Evolutionary conservation across 495 filamentous ascomycete species (phyloP).

Genomic region (Aspergillus saccharolyticus): DNA sequence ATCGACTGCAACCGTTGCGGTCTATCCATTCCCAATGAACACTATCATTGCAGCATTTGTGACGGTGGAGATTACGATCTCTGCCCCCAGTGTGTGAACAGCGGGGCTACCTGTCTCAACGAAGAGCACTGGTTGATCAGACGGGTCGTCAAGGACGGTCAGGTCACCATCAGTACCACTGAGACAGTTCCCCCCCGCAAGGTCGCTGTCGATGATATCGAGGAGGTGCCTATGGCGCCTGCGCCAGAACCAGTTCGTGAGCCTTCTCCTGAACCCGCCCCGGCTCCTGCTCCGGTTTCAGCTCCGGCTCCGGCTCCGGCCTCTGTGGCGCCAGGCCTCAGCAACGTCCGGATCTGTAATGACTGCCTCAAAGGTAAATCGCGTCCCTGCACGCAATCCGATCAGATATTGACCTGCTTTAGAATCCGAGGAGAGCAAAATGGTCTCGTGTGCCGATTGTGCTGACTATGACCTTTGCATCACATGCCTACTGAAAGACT

Average conservation of each 20-base stretch:
- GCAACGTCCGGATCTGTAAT: constrained; percentile 77
- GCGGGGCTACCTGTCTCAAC: constrained; percentile 68
- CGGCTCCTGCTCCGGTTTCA: background rate
- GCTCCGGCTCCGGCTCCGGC: constrained; percentile 3
- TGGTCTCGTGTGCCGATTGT: constrained; percentile 81
- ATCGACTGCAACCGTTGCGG: constrained; percentile 95
- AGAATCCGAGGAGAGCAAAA: constrained; percentile 70
- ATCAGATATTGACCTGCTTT: constrained; percentile 14
- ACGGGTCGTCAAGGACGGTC: constrained; percentile 70
- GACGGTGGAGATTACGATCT: constrained; percentile 93
- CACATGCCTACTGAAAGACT: constrained; percentile 64
- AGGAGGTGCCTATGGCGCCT: constrained; percentile 13
- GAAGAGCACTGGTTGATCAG: constrained; percentile 91
- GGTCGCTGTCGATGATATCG: constrained; percentile 17
- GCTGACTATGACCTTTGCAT: constrained; percentile 92
- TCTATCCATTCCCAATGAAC: constrained; percentile 64
- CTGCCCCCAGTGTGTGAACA: constrained; percentile 71
- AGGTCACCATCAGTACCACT: constrained; percentile 77
- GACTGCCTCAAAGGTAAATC: constrained; percentile 72
- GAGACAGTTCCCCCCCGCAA: constrained; percentile 67
- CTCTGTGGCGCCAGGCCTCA: background rate
- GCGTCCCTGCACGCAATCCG: background rate
- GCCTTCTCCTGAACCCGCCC: constrained; percentile 5
- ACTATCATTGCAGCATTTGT: constrained; percentile 94
- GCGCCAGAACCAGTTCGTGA: constrained; percentile 13